Conservation (phyloP, 2,329 filamentous ascomycete genomes). For the Bipolaris bicolor region DNA sequence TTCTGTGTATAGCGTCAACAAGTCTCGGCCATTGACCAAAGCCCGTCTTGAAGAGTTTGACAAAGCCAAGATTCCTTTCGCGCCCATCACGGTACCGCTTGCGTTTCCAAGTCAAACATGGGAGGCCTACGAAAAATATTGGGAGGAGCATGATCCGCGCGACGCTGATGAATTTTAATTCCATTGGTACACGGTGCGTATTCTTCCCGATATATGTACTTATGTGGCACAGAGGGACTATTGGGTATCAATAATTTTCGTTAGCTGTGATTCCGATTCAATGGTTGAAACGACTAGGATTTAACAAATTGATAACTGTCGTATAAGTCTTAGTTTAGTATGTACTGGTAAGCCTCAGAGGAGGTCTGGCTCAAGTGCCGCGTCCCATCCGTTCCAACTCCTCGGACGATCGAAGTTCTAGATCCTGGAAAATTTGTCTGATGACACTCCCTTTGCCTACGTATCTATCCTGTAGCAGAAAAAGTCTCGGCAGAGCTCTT, state of each 20-base stretch:
- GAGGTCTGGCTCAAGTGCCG: background rate
- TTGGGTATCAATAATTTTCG: background rate
- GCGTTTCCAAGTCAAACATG: background rate
- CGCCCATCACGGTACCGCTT: background rate
- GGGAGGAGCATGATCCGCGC: background rate
- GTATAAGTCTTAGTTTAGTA: background rate
- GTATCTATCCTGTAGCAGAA: background rate
- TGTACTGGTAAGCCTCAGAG: background rate
- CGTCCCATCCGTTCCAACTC: too few relatives aligned
- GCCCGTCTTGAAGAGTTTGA: background rate
- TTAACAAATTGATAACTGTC: background rate
- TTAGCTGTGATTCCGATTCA: background rate
- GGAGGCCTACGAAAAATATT: background rate
- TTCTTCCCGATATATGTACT: background rate
- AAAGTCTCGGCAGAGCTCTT: background rate
- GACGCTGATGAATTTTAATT: background rate
- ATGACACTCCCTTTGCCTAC: background rate
- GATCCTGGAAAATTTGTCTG: background rate
- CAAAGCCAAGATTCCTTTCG: background rate
- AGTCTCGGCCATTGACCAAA: slow-evolving; percentile 46
- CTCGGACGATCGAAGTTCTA: background rate
- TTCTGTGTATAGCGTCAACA: slow-evolving; percentile 68
- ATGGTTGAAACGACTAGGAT: background rate
- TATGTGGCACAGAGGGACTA: background rate
- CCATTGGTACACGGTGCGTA: background rate